Conservation (phyloP, 208 protist genomes). For the Acanthamoeba pearcei region DNA sequence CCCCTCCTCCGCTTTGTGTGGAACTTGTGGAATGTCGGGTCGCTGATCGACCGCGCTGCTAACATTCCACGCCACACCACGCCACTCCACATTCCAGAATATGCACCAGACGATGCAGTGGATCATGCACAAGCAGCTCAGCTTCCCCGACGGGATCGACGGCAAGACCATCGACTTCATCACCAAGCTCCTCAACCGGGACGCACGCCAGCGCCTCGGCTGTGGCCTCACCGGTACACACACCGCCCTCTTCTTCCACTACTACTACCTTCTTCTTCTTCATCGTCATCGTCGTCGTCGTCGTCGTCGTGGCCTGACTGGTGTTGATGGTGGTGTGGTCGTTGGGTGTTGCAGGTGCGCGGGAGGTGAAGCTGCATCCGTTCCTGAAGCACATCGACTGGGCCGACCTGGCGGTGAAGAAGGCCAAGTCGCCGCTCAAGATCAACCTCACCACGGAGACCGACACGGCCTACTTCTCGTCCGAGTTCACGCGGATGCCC, state of each 20-base stretch:
- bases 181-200: conserved; percentile 63
- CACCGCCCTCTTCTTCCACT: no score
- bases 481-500: conserved; percentile 72
- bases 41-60: neutral
- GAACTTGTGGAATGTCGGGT: no score
- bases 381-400: conserved; percentile 69
- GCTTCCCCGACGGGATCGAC: conserved; percentile 35
- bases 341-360: conserved; percentile 12
- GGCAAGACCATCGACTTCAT: conserved; percentile 58
- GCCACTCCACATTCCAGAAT: neutral
- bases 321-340: neutral
- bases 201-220: conserved; percentile 38
- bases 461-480: conserved; percentile 74
- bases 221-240: conserved; percentile 25
- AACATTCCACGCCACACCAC: neutral
- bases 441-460: conserved; percentile 58
- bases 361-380: conserved; percentile 69
- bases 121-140: conserved; percentile 72
- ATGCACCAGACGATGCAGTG: conserved; percentile 75
- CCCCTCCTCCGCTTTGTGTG: no score
- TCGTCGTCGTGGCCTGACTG: neutral
- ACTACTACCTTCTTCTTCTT: no score
- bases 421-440: conserved; percentile 67
- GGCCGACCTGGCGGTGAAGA: conserved; percentile 69
- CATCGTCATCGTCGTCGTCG: no score